Evolutionary conservation across 768 basidiomycete genomes (phyloP).

Genomic region (Tylopilus plumbeoviolaceoides): DNA sequence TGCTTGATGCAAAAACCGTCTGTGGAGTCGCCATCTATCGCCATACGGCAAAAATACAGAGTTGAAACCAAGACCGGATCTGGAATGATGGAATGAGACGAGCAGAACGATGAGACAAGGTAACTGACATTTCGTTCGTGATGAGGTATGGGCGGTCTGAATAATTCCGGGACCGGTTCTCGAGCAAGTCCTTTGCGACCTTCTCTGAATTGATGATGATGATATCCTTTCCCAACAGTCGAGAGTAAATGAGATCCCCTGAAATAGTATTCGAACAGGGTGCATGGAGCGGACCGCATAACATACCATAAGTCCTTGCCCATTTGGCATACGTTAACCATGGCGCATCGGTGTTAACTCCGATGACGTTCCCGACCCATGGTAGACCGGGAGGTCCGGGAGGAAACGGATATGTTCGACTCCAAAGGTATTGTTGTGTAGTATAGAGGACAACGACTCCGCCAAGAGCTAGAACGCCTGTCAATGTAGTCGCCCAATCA

Average conservation of each 20-base stretch:
- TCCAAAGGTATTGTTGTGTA: neutral
- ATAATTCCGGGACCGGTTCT: constrained; percentile 41
- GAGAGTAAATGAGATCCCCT: constrained; percentile 16
- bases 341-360: neutral
- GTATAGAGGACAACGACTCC: neutral
- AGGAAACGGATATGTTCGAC: neutral
- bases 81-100: constrained; percentile 13
- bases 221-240: constrained; percentile 39
- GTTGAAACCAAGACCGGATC: neutral
- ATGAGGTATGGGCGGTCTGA: constrained; percentile 42
- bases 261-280: neutral
- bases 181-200: constrained; percentile 18
- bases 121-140: constrained; percentile 10
- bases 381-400: constrained; percentile 11
- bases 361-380: constrained; percentile 4
- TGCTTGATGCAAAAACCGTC: neutral
- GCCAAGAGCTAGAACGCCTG: neutral
- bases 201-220: constrained; percentile 32
- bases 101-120: neutral
- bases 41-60: neutral
- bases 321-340: constrained; percentile 11
- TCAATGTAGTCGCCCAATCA: neutral
- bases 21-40: neutral
- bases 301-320: constrained; percentile 7
- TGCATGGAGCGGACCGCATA: constrained; percentile 30